phyloP scores from a whole-genome alignment of 2,329 filamentous ascomycete species.

The Lasiodiplodia sp. region DNA sequence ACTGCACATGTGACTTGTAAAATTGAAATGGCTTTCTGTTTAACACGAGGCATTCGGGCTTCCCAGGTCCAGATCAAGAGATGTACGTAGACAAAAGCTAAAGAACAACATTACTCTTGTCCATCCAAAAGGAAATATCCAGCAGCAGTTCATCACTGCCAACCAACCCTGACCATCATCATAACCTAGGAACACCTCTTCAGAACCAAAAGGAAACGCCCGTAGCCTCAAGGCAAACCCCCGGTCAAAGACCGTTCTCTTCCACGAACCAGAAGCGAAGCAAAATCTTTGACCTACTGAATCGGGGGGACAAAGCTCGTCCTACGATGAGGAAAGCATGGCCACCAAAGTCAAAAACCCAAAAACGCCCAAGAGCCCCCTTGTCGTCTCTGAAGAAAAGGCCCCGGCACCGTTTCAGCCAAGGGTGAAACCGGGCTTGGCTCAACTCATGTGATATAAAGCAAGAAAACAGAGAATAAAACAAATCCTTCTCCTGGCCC shows the following conservation, averaged over 20 bases:
- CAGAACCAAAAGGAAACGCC: background rate
- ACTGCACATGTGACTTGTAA: no score
- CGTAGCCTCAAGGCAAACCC: background rate
- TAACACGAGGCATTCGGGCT: background rate
- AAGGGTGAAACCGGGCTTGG: background rate
- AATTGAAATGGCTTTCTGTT: no score
- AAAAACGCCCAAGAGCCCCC: background rate
- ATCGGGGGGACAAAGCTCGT: background rate
- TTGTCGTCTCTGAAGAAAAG: background rate
- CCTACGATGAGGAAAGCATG: background rate
- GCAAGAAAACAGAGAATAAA: constrained; percentile 20
- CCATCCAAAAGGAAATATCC: background rate
- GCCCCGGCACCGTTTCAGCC: background rate
- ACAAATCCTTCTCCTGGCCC: background rate
- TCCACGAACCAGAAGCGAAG: background rate
- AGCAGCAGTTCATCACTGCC: background rate
- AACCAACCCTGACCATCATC: background rate
- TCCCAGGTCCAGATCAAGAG: background rate
- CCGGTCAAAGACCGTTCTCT: background rate
- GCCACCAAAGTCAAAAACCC: background rate
- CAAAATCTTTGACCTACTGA: background rate
- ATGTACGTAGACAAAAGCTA: background rate
- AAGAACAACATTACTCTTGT: background rate
- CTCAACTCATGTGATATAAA: constrained; percentile 3
- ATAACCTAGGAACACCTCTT: background rate